Evolutionary conservation across 1,284 basidiomycete genomes (phyloP), one percentile per base, ranked within the genome.

Genomic region (Chondrostereum purpureum): DNA sequence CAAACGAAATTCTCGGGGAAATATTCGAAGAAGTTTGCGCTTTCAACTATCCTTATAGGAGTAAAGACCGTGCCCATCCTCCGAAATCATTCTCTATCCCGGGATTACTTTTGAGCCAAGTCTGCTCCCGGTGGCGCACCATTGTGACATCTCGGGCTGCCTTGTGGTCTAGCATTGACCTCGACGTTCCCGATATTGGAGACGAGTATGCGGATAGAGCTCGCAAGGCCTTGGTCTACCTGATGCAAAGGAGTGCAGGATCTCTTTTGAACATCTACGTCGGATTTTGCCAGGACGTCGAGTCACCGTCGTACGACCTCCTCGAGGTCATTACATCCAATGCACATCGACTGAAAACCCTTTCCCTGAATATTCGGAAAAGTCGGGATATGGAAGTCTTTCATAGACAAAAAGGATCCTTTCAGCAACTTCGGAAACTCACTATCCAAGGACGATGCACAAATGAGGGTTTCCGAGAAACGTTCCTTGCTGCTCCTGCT

Each of bases 81-180:
- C 38, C 35, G 10, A 33, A 33, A 33, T n/a, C 27, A 10, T 24
- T 5, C 22, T 4, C 53, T n/a, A n/a, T n/a, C n/a, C n/a, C n/a
- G n/a, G n/a, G n/a, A n/a, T n/a, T n/a, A n/a, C n/a, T n/a, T 8
- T n/a, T 31, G 8, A 31, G 27, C 27, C 27, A 31, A 8, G 27
- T 31, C 8, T 31, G 27, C 27, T 8, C 27, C n/a, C 27, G n/a
- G 8, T 31, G 27, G 27, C 27, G 27, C n/a, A n/a, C 8, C 8
- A n/a, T 31, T 8, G 27, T n/a, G 8, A 8, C n/a, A 8, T 31
- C 27, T n/a, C 8, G 8, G n/a, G n/a, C 8, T 31, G n/a, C 27
- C 8, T n/a, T 31, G 27, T 31, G 27, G 27, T 31, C 27, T n/a
- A 31, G 27, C 8, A 31, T 31, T n/a, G 8, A n/a, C 8, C 8